phyloP scores from a whole-genome alignment of 2,329 filamentous ascomycete genomes.

The Fusarium bulbicola region DNA sequence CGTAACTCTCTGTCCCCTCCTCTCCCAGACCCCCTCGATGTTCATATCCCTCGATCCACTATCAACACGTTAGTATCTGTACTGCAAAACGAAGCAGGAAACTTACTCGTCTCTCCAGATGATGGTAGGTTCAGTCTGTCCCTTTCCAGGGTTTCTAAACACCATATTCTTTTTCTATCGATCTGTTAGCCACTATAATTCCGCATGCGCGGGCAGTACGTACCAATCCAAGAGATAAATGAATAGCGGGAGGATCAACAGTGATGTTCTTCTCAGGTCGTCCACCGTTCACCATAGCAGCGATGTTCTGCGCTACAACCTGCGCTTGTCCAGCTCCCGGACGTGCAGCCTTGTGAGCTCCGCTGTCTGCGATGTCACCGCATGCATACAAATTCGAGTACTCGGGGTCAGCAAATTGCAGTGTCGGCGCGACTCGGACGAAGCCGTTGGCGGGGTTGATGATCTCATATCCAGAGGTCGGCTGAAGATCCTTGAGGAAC shows the following conservation, averaged over 20 bases:
- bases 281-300: slow-evolving; percentile 30
- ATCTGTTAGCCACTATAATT: background rate
- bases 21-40: slow-evolving; percentile 35
- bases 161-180: slow-evolving; percentile 38
- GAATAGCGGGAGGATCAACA: slow-evolving; percentile 34
- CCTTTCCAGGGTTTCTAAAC: slow-evolving; percentile 37
- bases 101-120: slow-evolving; percentile 40
- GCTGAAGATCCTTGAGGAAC: slow-evolving; percentile 26
- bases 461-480: slow-evolving; percentile 2
- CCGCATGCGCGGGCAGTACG: rapidly evolving
- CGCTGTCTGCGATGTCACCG: slow-evolving; percentile 41
- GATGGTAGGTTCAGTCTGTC: slow-evolving; percentile 29
- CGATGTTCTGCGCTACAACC: slow-evolving; percentile 38
- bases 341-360: slow-evolving; percentile 38
- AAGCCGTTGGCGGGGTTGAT: slow-evolving; percentile 37
- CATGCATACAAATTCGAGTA: slow-evolving; percentile 39
- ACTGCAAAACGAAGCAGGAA: too few relatives aligned
- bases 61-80: too few relatives aligned
- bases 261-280: slow-evolving; percentile 17
- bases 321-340: slow-evolving; percentile 32
- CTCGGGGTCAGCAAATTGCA: slow-evolving; percentile 37
- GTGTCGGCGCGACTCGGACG: slow-evolving; percentile 29
- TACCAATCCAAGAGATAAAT: slow-evolving; percentile 37
- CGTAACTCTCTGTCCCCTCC: slow-evolving; percentile 30
- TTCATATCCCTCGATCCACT: slow-evolving; percentile 35